phyloP scores from a whole-genome alignment of 2,329 filamentous ascomycete genomes.

The Decorospora gaudefroyi region DNA sequence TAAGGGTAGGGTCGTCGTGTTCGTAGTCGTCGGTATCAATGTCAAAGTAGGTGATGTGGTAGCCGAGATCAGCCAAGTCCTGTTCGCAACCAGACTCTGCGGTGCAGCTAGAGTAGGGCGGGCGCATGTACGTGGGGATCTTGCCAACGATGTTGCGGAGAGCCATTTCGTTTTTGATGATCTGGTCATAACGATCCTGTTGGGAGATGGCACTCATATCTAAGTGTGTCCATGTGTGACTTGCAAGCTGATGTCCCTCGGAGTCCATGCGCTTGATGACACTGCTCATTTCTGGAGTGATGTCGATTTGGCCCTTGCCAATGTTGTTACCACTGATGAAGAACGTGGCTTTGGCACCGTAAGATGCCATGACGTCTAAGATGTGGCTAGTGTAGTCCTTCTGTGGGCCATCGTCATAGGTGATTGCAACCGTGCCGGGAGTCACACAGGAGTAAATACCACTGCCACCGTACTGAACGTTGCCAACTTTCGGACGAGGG shows the following conservation, averaged over 20 bases:
- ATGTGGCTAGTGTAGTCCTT: slow-evolving; percentile 64
- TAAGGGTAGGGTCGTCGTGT: slow-evolving; percentile 54
- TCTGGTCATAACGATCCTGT: slow-evolving; percentile 53
- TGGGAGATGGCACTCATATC: slow-evolving; percentile 53
- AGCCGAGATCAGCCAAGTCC: slow-evolving; percentile 55
- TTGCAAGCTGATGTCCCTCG: slow-evolving; percentile 65
- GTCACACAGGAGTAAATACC: slow-evolving; percentile 60
- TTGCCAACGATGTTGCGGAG: slow-evolving; percentile 60
- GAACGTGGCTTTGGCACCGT: slow-evolving; percentile 68
- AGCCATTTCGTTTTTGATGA: slow-evolving; percentile 61
- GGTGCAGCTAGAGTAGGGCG: slow-evolving; percentile 56
- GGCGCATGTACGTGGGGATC: slow-evolving; percentile 60
- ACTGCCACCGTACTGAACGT: slow-evolving; percentile 60
- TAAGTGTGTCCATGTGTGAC: slow-evolving; percentile 61
- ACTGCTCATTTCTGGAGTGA: slow-evolving; percentile 52
- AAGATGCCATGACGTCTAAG: slow-evolving; percentile 63
- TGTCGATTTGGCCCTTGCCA: slow-evolving; percentile 61
- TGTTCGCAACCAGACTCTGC: slow-evolving; percentile 43
- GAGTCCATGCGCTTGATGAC: slow-evolving; percentile 61
- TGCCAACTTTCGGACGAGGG: slow-evolving; percentile 59
- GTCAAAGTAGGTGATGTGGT: slow-evolving; percentile 65
- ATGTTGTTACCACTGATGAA: slow-evolving; percentile 66
- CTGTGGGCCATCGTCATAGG: slow-evolving; percentile 68
- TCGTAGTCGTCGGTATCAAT: slow-evolving; percentile 67
- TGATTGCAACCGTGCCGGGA: slow-evolving; percentile 65